Percentiles rank a stretch among this genome's conserved stretches.
Conservation (phyloP, 1,284 basidiomycete genomes). For the Moesziomyces parantarcticus region DNA sequence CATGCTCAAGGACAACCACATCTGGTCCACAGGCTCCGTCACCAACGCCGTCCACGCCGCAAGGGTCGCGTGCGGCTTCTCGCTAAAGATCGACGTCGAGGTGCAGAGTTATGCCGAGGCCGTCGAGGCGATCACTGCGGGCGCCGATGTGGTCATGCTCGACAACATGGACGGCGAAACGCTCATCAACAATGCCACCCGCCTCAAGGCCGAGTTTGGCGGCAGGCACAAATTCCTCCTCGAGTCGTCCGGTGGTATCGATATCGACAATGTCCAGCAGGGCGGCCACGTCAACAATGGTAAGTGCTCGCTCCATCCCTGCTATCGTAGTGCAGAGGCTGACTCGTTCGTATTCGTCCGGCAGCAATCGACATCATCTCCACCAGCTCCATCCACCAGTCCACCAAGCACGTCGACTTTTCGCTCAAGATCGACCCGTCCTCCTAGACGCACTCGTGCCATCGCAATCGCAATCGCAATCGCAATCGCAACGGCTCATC, state of each 20-base stretch:
- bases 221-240: slow-evolving; percentile 52
- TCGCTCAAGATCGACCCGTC: slow-evolving; percentile 64
- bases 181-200: slow-evolving; percentile 53
- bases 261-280: slow-evolving; percentile 53
- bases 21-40: slow-evolving; percentile 96
- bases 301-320: neutral
- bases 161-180: slow-evolving; percentile 71
- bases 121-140: slow-evolving; percentile 92
- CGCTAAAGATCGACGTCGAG: slow-evolving; percentile 92
- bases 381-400: slow-evolving; percentile 65
- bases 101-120: slow-evolving; percentile 89
- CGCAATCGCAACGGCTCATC: too few relatives aligned
- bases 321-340: neutral
- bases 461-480: too few relatives aligned
- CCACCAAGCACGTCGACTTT: slow-evolving; percentile 66
- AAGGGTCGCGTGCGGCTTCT: slow-evolving; percentile 90
- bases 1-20: slow-evolving; percentile 99
- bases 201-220: slow-evolving; percentile 46
- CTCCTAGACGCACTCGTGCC: slow-evolving; percentile 14
- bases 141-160: slow-evolving; percentile 97
- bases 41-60: slow-evolving; percentile 86
- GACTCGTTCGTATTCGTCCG: neutral
- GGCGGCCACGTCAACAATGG: slow-evolving; percentile 59
- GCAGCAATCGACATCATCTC: slow-evolving; percentile 65
- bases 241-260: slow-evolving; percentile 64